Base-by-base conservation (phyloP, 768 basidiomycete genomes). In the Amanita inopinata region DNA sequence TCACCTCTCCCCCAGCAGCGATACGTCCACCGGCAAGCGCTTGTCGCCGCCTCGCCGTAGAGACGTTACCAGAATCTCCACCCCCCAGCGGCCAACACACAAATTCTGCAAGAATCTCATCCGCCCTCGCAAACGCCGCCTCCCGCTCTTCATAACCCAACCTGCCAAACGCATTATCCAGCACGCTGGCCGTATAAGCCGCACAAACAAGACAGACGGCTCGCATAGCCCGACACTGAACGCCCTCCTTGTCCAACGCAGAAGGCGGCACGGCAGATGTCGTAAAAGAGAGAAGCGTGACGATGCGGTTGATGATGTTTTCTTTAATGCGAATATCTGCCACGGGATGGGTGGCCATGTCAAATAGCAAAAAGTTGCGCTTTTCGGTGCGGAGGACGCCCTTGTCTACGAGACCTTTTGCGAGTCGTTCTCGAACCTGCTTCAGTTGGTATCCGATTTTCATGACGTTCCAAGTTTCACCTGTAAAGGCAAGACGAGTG, bases 391-490 rank as follows among this genome's bases (percentile, higher is more conserved):
- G 84, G n/a, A 99, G 77, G 28, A 99, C 80, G 53, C 94, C 96
- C 63, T 99, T 99, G 71, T 99, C 94, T 39, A 97, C 94, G 30
- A 99, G 78, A 2, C 94, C 80, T 60, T 99, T 99, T 10, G 93
- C 92, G 30, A 99, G 81, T 12, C 94, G 86, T 65, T 99, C 94
- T 34, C 94, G 83, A 30, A 98, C 94, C 64, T 97, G 94, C 62
- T 97, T 97, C 35, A 99, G 80, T 62, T 99, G 94, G 64, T 90
- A 99, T 17, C 93, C 93, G 42, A 99, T 98, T 66, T 98, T 98
- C 83, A 97, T 91, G 5, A 99, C 92, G 62, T 98, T 99, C 94
- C 94, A 99, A 36, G 94, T 98, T 66, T 99, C 94, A 43, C 94
- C 93, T 97, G 56, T 5, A 23, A 46, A 39, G n/a, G n/a, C n/a